Percentiles rank a stretch among this genome's conserved stretches.
These are phyloP conservation scores for Digitaria exilis DNA, from an alignment of 202 grass and related monocot species.

Conservation along the genomic window DNA sequence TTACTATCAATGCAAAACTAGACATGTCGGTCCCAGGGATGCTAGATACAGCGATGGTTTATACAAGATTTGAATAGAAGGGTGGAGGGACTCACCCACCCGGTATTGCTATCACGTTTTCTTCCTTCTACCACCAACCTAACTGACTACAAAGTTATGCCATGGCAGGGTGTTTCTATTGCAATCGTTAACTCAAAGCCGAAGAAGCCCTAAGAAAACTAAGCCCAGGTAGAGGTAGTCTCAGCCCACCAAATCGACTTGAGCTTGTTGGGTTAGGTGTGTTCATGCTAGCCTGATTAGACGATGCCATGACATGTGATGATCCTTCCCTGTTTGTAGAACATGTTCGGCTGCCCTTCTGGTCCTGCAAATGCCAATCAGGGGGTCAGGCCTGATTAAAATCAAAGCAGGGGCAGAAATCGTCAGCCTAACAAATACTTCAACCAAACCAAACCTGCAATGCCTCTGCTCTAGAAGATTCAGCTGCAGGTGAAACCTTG, in stretches of 20 bases:
- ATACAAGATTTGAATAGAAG: neutral
- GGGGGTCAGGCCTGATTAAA: neutral
- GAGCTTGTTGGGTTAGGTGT: neutral
- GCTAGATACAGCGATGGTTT: neutral
- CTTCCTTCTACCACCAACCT: neutral
- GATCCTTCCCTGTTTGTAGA: constrained; percentile 14
- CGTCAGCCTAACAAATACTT: neutral
- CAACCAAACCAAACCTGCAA: constrained; percentile 30
- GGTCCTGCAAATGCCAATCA: constrained; percentile 13
- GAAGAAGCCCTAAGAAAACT: neutral
- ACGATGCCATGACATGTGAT: neutral
- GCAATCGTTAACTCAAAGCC: neutral
- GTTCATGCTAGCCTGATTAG: neutral
- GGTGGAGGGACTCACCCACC: neutral
- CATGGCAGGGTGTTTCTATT: neutral
- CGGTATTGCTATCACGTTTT: neutral
- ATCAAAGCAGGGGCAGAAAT: neutral
- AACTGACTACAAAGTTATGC: neutral
- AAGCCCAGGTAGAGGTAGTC: neutral
- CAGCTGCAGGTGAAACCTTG: neutral
- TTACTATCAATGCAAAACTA: neutral
- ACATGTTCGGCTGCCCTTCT: neutral
- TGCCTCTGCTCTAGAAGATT: neutral
- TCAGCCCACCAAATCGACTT: constrained; percentile 25
- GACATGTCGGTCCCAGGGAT: neutral